Percentiles rank a stretch among this genome's conserved stretches.
phyloP scores from a whole-genome alignment of 305 asterid species.

The Striga hermonthica region DNA sequence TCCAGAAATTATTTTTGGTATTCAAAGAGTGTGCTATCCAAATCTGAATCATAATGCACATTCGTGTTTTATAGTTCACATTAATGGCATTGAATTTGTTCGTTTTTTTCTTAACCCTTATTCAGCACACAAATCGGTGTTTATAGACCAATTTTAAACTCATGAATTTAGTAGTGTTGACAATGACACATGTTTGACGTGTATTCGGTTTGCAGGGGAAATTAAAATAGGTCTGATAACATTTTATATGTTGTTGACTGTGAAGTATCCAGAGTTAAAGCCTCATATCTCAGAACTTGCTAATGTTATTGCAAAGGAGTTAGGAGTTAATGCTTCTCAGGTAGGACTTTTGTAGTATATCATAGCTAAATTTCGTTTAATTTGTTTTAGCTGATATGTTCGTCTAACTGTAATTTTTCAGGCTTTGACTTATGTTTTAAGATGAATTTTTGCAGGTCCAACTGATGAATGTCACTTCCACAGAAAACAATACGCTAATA shows the following conservation, averaged over 20 bases:
- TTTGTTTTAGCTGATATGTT: constrained; percentile 19
- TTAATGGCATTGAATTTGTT: neutral
- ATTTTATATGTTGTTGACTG: constrained; percentile 58
- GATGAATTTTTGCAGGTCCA: constrained; percentile 58
- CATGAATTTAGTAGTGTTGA: neutral
- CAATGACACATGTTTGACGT: constrained; percentile 12
- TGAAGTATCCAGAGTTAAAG: constrained; percentile 63
- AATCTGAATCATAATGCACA: neutral
- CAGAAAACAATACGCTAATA: constrained; percentile 61
- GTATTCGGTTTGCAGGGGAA: constrained; percentile 54
- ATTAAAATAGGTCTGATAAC: constrained; percentile 53
- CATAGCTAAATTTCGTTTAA: constrained; percentile 13
- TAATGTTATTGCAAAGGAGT: constrained; percentile 55
- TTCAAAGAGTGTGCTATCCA: constrained; percentile 4
- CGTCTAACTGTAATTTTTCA: constrained; percentile 22
- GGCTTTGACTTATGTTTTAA: constrained; percentile 27
- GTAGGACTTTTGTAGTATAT: constrained; percentile 38
- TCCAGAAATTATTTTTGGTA: neutral
- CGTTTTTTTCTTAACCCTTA: neutral
- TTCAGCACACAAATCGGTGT: neutral
- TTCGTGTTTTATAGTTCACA: neutral
- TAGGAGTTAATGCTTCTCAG: constrained; percentile 64
- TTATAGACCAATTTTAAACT: constrained; percentile 15
- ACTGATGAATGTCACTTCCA: constrained; percentile 55
- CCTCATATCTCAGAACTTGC: constrained; percentile 68